A percentile compares a stretch with the other conserved stretches of the same genome.
Conservation (phyloP, 257 asterid species). For the Striga asiatica region DNA sequence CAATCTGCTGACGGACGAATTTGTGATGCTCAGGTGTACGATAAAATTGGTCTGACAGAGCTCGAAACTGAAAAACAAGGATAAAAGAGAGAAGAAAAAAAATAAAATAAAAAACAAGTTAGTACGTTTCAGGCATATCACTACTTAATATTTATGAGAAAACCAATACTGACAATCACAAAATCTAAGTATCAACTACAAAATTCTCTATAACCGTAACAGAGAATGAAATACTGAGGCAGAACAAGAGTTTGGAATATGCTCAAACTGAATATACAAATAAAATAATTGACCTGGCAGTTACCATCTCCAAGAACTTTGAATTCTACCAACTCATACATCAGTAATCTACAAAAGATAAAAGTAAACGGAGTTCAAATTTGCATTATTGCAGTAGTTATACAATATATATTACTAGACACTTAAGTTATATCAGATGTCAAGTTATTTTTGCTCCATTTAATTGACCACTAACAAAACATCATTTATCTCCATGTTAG, state of each 20-base stretch:
- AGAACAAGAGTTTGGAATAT: neutral
- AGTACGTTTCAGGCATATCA: neutral
- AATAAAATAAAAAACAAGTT: slow-evolving; percentile 1
- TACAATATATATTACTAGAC: no score
- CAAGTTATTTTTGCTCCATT: no score
- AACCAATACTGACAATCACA: neutral
- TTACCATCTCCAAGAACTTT: slow-evolving; percentile 95
- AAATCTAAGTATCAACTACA: no score
- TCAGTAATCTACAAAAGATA: slow-evolving; percentile 53
- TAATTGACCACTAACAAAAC: neutral
- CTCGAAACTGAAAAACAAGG: slow-evolving; percentile 73
- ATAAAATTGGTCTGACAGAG: slow-evolving; percentile 89
- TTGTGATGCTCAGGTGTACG: slow-evolving; percentile 88
- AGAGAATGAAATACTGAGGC: no score
- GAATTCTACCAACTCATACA: slow-evolving; percentile 72
- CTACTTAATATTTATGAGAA: neutral
- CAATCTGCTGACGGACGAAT: slow-evolving; percentile 85
- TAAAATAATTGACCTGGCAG: slow-evolving; percentile 67
- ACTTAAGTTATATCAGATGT: no score
- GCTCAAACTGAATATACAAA: neutral
- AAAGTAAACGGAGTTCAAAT: slow-evolving; percentile 13
- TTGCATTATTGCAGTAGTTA: no score
- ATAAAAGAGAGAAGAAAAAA: no score
- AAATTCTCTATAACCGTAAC: no score
- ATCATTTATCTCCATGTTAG: neutral